Evolutionary conservation across 305 asterid genomes (phyloP).

Genomic region (Andrographis paniculata): DNA sequence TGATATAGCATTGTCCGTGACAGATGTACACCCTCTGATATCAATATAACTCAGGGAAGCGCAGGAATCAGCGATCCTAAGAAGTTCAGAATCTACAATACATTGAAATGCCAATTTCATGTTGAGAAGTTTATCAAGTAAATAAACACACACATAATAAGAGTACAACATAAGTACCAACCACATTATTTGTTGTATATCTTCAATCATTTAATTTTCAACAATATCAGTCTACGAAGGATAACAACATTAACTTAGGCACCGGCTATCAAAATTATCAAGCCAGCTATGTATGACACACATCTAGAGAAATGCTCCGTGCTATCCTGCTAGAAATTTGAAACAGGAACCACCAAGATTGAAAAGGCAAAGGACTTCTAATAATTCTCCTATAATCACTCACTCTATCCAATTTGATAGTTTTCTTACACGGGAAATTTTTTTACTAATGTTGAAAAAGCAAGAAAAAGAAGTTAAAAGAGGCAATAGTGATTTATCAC

Average conservation of each 20-base stretch:
- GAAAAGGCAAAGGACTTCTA: no score
- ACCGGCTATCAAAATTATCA: background rate
- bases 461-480: no score
- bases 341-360: no score
- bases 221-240: background rate
- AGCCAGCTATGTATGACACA: background rate
- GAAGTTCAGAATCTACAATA: conserved; percentile 59
- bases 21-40: conserved; percentile 65
- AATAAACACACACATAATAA: no score
- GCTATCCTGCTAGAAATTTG: no score
- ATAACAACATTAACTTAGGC: background rate
- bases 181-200: background rate
- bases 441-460: no score
- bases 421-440: no score
- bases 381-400: no score
- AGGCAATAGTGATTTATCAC: no score
- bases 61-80: conserved; percentile 46
- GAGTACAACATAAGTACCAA: no score
- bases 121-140: conserved; percentile 9
- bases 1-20: conserved; percentile 73
- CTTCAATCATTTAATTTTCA: background rate
- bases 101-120: conserved; percentile 17
- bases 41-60: conserved; percentile 49
- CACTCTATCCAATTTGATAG: no score
- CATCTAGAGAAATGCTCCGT: no score